These are phyloP conservation scores for Paecilomyces sp. DNA, from an alignment of 2,329 filamentous ascomycete genomes.

Conservation along the genomic window DNA sequence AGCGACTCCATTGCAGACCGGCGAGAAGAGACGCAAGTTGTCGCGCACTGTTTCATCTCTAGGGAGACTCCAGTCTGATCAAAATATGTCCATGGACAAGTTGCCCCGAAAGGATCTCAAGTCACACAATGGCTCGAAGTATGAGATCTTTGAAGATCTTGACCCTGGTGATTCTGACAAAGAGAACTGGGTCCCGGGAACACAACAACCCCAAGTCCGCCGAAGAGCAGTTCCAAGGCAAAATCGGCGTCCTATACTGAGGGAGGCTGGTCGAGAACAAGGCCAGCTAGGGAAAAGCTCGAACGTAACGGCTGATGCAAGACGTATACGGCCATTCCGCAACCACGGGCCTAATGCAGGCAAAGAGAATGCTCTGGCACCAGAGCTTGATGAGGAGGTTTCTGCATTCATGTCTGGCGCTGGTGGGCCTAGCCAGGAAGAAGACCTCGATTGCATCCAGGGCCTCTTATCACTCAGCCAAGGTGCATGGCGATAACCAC, in stretches of 20 bases:
- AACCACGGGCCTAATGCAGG: conserved; percentile 12
- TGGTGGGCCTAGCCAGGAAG: conserved; percentile 57
- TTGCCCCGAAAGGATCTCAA: conserved; percentile 19
- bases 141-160: conserved; percentile 25
- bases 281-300: conserved; percentile 17
- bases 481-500: conserved; percentile 72
- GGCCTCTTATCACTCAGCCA: conserved; percentile 84
- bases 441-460: conserved; percentile 82
- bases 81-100: conserved; percentile 29
- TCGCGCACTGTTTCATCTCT: conserved; percentile 55
- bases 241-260: conserved; percentile 35
- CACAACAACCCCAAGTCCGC: conserved; percentile 32
- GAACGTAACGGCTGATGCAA: conserved; percentile 12
- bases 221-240: conserved; percentile 23
- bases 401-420: conserved; percentile 64
- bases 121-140: conserved; percentile 14
- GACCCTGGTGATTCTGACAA: conserved; percentile 75
- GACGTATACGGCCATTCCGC: conserved; percentile 19
- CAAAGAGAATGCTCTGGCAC: conserved; percentile 27
- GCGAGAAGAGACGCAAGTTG: conserved; percentile 56
- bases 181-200: conserved; percentile 71
- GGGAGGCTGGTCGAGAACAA: conserved; percentile 30
- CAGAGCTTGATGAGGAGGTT: conserved; percentile 56
- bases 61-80: conserved; percentile 50
- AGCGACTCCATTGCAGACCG: conserved; percentile 38